Conservation (phyloP, 495 filamentous ascomycete genomes). For the Amphirosellinia nigrospora region DNA sequence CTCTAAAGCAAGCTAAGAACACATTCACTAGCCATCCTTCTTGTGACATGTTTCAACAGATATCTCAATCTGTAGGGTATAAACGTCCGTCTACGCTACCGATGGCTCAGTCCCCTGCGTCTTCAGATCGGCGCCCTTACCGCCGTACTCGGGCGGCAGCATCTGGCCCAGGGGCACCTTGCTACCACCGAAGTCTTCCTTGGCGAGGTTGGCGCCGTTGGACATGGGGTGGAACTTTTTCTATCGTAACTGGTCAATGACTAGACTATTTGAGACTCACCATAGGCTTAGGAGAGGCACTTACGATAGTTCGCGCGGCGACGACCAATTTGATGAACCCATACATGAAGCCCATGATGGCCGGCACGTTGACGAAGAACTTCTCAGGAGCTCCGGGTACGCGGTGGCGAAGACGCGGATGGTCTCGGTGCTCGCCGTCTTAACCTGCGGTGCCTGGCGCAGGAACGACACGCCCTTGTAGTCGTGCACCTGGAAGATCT, state of each 20-base stretch:
- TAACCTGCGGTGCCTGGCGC: conserved; percentile 70
- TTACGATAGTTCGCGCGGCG: conserved; percentile 69
- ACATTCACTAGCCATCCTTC: neutral
- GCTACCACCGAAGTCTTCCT: conserved; percentile 60
- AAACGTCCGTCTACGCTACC: conserved; percentile 29
- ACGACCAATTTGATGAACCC: conserved; percentile 78
- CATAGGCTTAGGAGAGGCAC: neutral
- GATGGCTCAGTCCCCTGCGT: conserved; percentile 43
- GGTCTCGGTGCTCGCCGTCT: conserved; percentile 74
- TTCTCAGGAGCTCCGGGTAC: conserved; percentile 92
- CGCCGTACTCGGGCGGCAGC: conserved; percentile 73
- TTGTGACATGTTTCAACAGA: neutral
- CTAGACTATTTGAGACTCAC: neutral
- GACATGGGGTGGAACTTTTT: conserved; percentile 86
- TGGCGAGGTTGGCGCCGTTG: conserved; percentile 71
- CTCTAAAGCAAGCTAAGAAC: neutral
- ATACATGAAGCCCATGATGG: conserved; percentile 88
- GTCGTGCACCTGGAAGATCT: conserved; percentile 89
- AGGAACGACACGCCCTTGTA: conserved; percentile 84
- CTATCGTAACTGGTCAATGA: conserved; percentile 1
- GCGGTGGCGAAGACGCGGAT: conserved; percentile 76
- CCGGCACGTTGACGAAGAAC: conserved; percentile 90
- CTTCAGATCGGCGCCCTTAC: conserved; percentile 61
- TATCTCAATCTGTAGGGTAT: neutral
- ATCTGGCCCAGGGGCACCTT: conserved; percentile 59